Conservation (phyloP, 345 rosid species). For the Clausena lansium region DNA sequence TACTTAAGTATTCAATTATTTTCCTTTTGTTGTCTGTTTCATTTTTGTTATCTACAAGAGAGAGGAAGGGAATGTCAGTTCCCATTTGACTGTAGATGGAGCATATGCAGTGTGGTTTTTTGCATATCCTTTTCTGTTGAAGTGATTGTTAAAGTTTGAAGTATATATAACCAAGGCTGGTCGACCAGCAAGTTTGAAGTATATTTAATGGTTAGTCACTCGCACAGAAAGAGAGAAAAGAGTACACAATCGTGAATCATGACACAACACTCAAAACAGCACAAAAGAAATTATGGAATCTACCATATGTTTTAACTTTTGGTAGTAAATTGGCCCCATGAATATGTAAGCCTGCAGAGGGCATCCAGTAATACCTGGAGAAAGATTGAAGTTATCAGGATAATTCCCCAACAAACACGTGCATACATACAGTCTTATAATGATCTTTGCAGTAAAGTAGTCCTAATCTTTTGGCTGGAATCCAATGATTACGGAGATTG, state of each 20-base stretch:
- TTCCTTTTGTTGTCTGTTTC: neutral
- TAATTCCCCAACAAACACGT: neutral
- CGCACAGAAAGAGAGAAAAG: neutral
- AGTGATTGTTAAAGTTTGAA: neutral
- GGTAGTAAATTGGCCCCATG: constrained; percentile 99
- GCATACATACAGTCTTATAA: neutral
- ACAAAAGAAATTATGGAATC: constrained; percentile 22
- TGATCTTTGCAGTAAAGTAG: neutral
- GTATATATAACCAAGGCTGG: neutral
- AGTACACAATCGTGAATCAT: neutral
- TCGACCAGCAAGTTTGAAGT: neutral
- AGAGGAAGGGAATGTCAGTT: neutral
- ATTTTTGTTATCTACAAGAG: neutral
- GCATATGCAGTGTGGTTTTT: neutral
- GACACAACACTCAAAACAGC: neutral
- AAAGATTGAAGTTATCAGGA: constrained; percentile 27
- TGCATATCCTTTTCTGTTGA: neutral
- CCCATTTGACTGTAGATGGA: too few relatives aligned
- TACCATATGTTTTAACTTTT: constrained; percentile 96
- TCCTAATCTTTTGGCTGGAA: neutral
- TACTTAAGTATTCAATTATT: neutral
- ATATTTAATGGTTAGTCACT: neutral
- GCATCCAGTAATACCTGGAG: constrained; percentile 78
- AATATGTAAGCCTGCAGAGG: constrained; percentile 88
- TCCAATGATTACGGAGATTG: neutral